Evolutionary conservation across 2,329 filamentous ascomycete species (phyloP), one percentile per base, ranked within the genome.

Genomic region (Phialophora expanda): DNA sequence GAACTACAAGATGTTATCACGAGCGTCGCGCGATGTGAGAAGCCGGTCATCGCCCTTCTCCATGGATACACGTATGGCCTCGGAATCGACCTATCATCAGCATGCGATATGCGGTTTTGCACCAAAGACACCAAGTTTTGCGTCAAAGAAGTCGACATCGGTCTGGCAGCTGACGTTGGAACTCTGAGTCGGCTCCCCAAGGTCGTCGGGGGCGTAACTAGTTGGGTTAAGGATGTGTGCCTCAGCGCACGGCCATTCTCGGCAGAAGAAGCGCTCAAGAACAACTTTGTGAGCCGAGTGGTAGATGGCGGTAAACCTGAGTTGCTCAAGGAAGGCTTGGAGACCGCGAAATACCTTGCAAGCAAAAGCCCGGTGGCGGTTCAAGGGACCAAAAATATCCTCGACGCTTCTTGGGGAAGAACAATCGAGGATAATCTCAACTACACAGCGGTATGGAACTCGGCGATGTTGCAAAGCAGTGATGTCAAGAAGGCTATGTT

Each of bases 391-490:
- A 97, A 97, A 82, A 90, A 95, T 79, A 79, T 96, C 68, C 76
- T 97, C 75, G 93, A 95, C 77, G 92, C 89, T 75, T 90, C 89
- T 38, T 85, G 91, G 73, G 93, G 96, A 77, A 87, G 93, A 76
- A 83, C 84, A 1, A 87, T 96, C 30, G 86, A 85, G 54, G 92
- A 96, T 72, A 92, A 89, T 89, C 79, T 98, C 76, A 86, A 87
- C 65, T 97, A 97, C 78, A 96, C 93, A 3, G 85, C 87, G 11
- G 84, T 95, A 0, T 97, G 93, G 94, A 98, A 98, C 75, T 86
- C 87, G 72, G 90, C 88, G 2, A 90, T 91, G 74, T 75, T 97
- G 72, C 93, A 97, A 81, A 90, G 91, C 6, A 81, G 83, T 60
- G 94, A 98, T 81, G 85, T 97, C 51, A 80, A 86, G 74, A 81